Conservation (phyloP, 371 early-diverging fungal species). For the Smittium mucronatum region DNA sequence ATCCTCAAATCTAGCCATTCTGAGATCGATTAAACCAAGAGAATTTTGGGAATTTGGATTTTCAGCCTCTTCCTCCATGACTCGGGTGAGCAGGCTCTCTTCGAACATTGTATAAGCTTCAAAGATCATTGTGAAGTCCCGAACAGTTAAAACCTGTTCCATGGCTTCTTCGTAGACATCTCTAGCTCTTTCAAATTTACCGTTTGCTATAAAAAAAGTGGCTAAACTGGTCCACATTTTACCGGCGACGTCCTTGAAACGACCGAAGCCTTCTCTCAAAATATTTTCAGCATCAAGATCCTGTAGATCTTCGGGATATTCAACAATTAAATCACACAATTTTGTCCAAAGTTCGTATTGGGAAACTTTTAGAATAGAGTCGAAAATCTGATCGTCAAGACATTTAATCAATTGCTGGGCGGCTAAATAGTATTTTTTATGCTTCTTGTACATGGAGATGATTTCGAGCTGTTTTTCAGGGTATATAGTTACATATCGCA, state of each 20-base stretch:
- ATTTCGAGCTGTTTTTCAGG: conserved; percentile 58
- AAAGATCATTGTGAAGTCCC: conserved; percentile 90
- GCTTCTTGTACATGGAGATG: conserved; percentile 51
- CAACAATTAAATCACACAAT: conserved; percentile 66
- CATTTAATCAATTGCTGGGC: conserved; percentile 58
- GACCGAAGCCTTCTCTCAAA: conserved; percentile 73
- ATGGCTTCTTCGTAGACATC: conserved; percentile 92
- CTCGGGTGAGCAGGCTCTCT: conserved; percentile 59
- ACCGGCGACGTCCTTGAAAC: conserved; percentile 77
- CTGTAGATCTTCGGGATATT: conserved; percentile 55
- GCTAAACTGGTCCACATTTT: conserved; percentile 80
- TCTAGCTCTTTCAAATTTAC: conserved; percentile 67
- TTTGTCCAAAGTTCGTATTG: conserved; percentile 77
- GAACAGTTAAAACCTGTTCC: conserved; percentile 65
- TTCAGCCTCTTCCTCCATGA: conserved; percentile 59
- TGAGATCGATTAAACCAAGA: conserved; percentile 61
- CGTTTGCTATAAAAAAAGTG: conserved; percentile 62
- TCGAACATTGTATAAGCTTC: conserved; percentile 90
- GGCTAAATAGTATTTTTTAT: conserved; percentile 70
- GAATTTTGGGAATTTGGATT: conserved; percentile 31
- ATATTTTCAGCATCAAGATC: conserved; percentile 43
- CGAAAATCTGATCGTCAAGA: conserved; percentile 57
- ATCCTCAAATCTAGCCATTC: conserved; percentile 70
- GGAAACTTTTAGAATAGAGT: conserved; percentile 42
- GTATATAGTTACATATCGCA: conserved; percentile 69